Percentiles rank a stretch among this genome's conserved stretches.
phyloP scores from a whole-genome alignment of 2,329 filamentous ascomycete genomes.

The Colletotrichum melonis region DNA sequence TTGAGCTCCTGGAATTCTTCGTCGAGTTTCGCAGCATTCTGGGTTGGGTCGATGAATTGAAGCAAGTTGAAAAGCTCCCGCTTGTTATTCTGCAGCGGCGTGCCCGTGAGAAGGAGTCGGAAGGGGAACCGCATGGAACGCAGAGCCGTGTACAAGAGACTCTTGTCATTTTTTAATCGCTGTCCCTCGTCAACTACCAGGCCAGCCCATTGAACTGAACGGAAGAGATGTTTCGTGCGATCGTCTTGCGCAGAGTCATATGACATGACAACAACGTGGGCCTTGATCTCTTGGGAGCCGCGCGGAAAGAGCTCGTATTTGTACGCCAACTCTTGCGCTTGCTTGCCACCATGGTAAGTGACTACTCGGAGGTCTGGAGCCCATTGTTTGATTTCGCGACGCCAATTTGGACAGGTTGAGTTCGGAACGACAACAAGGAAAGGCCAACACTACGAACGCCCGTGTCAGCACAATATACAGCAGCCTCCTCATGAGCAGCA shows the following conservation, averaged over 20 bases:
- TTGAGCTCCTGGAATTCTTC: conserved; percentile 81
- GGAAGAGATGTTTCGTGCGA: conserved; percentile 73
- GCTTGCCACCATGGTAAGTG: conserved; percentile 86
- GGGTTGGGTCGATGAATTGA: conserved; percentile 84
- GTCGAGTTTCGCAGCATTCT: conserved; percentile 80
- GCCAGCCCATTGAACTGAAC: conserved; percentile 82
- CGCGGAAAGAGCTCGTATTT: conserved; percentile 87
- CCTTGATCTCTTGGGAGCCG: conserved; percentile 75
- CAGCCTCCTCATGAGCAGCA: background rate
- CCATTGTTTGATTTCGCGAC: conserved; percentile 95
- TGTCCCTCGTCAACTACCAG: conserved; percentile 96
- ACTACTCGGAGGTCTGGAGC: conserved; percentile 87
- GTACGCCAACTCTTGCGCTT: conserved; percentile 80
- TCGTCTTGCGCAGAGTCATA: conserved; percentile 89
- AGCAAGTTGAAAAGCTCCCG: conserved; percentile 96
- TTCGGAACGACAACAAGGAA: conserved; percentile 96
- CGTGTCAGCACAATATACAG: conserved; percentile 31
- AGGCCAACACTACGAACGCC: conserved; percentile 74
- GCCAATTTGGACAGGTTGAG: conserved; percentile 97
- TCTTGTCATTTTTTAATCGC: conserved; percentile 92
- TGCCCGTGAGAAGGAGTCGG: conserved; percentile 88
- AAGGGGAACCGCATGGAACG: conserved; percentile 81
- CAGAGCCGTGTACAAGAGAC: conserved; percentile 81
- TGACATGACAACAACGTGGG: conserved; percentile 93
- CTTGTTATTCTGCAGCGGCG: conserved; percentile 94